A percentile compares a stretch with the other conserved stretches of the same genome.
Conservation (phyloP, 2,329 filamentous ascomycete genomes). For the Penicillium sp. region DNA sequence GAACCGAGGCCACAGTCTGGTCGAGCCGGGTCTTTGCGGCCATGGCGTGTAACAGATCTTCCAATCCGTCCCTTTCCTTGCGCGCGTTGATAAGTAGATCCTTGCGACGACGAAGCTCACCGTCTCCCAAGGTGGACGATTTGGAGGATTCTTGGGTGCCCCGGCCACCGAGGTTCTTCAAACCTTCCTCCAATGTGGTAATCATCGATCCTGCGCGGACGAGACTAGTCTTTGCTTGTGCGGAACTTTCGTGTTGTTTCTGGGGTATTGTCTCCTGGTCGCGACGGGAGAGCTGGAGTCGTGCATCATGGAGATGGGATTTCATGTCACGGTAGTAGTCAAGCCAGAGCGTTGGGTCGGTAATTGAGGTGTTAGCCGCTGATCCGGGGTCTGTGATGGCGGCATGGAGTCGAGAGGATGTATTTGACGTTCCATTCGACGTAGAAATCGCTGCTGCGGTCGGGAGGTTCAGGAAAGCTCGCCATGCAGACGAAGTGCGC, state of each 20-base stretch:
- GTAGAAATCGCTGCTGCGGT: constrained; percentile 45
- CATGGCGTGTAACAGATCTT: constrained; percentile 65
- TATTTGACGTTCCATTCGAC: constrained; percentile 35
- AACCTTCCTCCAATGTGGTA: constrained; percentile 61
- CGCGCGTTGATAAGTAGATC: constrained; percentile 63
- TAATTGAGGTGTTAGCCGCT: constrained; percentile 46
- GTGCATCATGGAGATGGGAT: constrained; percentile 64
- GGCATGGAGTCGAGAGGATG: constrained; percentile 50
- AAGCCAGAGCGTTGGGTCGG: constrained; percentile 65
- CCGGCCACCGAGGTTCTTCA: constrained; percentile 51
- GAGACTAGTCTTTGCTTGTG: constrained; percentile 65
- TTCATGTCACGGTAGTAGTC: constrained; percentile 67
- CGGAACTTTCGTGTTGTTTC: constrained; percentile 67
- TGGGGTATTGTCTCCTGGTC: constrained; percentile 65
- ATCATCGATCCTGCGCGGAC: constrained; percentile 63
- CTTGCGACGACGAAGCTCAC: constrained; percentile 64
- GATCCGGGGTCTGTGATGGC: constrained; percentile 49
- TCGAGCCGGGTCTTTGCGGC: constrained; percentile 57
- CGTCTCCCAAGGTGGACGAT: constrained; percentile 62
- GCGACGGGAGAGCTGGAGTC: constrained; percentile 63
- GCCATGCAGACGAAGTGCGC: constrained; percentile 63
- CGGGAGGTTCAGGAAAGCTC: constrained; percentile 64
- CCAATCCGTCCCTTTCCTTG: constrained; percentile 68
- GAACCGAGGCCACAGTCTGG: constrained; percentile 52
- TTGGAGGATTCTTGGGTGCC: constrained; percentile 47